These are phyloP conservation scores for Pseudozyma tsukubaensis DNA, from an alignment of 1,284 basidiomycete species.

Conservation along the genomic window DNA sequence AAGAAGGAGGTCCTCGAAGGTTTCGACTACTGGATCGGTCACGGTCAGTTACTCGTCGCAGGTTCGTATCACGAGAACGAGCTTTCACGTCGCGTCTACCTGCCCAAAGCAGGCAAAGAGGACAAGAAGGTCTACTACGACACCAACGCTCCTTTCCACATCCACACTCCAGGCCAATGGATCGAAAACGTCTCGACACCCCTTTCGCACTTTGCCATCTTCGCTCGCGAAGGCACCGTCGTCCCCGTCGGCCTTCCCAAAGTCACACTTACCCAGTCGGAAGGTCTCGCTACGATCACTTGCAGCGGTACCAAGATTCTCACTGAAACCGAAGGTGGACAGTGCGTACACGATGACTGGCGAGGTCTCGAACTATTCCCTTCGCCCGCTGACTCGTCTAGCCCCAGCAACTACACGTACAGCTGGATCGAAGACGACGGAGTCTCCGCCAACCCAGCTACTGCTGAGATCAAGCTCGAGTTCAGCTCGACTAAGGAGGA, in stretches of 20 bases:
- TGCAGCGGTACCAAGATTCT: slow-evolving; percentile 68
- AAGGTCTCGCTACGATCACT: slow-evolving; percentile 66
- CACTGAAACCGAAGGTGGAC: slow-evolving; percentile 68
- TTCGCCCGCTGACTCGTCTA: slow-evolving; percentile 33
- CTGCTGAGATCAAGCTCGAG: slow-evolving; percentile 63
- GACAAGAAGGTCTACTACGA: slow-evolving; percentile 44
- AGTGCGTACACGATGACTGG: slow-evolving; percentile 70
- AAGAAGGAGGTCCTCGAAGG: slow-evolving; percentile 68
- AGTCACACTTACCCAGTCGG: slow-evolving; percentile 66
- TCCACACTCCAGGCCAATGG: slow-evolving; percentile 35
- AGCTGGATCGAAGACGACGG: slow-evolving; percentile 71
- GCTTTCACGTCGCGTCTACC: slow-evolving; percentile 68
- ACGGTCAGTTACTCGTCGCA: slow-evolving; percentile 68
- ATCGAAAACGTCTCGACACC: slow-evolving; percentile 68
- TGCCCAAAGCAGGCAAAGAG: slow-evolving; percentile 67
- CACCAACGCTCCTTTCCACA: slow-evolving; percentile 33
- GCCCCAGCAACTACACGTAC: slow-evolving; percentile 54
- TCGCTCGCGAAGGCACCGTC: slow-evolving; percentile 70
- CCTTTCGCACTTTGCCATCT: slow-evolving; percentile 69
- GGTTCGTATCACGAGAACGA: slow-evolving; percentile 69
- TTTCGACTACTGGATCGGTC: slow-evolving; percentile 71
- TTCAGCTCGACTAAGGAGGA: slow-evolving; percentile 59
- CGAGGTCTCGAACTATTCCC: slow-evolving; percentile 70
- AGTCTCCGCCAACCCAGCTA: slow-evolving; percentile 66
- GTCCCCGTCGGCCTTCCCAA: slow-evolving; percentile 70